Evolutionary conservation across 176 grass and related monocot species (phyloP).

Genomic region (Chrysopogon serrulatus): DNA sequence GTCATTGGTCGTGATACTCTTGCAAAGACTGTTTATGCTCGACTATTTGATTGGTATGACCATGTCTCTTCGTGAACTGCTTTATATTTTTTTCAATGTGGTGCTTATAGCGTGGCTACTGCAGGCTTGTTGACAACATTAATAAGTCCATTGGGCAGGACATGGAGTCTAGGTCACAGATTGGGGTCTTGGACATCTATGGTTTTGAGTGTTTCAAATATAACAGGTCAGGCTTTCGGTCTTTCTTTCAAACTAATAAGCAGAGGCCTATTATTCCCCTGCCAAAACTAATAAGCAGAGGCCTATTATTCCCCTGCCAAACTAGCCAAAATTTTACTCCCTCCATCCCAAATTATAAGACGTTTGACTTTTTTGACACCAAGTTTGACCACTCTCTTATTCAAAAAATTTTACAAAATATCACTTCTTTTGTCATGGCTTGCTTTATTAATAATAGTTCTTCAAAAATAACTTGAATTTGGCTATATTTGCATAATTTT

Average conservation of each 20-base stretch:
- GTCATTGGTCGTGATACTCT: constrained; percentile 61
- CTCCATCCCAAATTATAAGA: too few relatives aligned
- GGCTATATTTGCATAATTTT: too few relatives aligned
- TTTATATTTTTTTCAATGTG: constrained; percentile 12
- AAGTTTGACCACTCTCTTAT: too few relatives aligned
- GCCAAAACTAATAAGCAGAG: background rate
- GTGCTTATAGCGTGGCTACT: constrained; percentile 22
- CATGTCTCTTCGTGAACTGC: background rate
- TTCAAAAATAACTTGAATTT: too few relatives aligned
- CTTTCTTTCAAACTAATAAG: constrained; percentile 20
- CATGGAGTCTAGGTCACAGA: constrained; percentile 51
- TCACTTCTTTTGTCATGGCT: too few relatives aligned
- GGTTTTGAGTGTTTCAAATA: constrained; percentile 90
- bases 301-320: background rate
- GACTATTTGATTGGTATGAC: constrained; percentile 76
- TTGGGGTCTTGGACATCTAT: constrained; percentile 91
- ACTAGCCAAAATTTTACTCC: background rate
- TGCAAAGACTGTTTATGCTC: constrained; percentile 84
- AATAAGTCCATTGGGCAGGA: constrained; percentile 92
- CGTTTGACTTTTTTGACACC: too few relatives aligned
- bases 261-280: background rate
- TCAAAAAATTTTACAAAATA: too few relatives aligned
- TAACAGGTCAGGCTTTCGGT: constrained; percentile 54
- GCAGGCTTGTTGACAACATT: constrained; percentile 92
- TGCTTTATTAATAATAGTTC: too few relatives aligned